Conservation (phyloP, 169 alveolate species). For the Theileria orientalis region DNA sequence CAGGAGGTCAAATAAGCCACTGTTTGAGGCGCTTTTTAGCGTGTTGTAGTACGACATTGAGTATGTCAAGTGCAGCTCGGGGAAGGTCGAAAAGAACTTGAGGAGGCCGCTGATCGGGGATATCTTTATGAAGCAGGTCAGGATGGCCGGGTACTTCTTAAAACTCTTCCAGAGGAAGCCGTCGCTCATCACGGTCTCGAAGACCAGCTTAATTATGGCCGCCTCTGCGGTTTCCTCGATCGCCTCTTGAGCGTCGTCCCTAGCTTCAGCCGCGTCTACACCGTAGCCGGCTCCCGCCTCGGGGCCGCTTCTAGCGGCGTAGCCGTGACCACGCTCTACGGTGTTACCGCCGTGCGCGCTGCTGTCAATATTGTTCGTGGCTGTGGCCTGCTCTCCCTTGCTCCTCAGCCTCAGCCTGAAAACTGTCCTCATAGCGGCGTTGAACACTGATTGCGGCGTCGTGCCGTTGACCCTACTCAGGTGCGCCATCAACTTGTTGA, state of each 20-base stretch:
- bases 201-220: conserved; percentile 13
- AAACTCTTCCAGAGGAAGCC: conserved; percentile 13
- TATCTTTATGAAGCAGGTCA: conserved; percentile 21
- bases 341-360: not conserved
- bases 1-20: no score
- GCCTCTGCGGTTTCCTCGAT: not conserved
- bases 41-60: not conserved
- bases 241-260: not conserved
- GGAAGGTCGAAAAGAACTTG: conserved; percentile 4
- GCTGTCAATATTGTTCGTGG: not conserved
- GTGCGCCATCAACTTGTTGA: not conserved
- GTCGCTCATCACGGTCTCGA: conserved; percentile 30
- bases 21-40: no score
- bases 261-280: not conserved
- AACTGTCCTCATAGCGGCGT: not conserved
- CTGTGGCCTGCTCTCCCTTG: not conserved
- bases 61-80: not conserved
- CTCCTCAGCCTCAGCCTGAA: not conserved
- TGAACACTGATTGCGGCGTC: not conserved
- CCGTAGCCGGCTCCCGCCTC: not conserved
- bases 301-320: not conserved
- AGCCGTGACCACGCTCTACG: not conserved
- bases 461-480: not conserved
- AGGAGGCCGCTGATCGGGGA: conserved; percentile 24
- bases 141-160: conserved; percentile 27